Evolutionary conservation across 805 yeast species (phyloP).

Genomic region (Blastobotrys muscicola): DNA sequence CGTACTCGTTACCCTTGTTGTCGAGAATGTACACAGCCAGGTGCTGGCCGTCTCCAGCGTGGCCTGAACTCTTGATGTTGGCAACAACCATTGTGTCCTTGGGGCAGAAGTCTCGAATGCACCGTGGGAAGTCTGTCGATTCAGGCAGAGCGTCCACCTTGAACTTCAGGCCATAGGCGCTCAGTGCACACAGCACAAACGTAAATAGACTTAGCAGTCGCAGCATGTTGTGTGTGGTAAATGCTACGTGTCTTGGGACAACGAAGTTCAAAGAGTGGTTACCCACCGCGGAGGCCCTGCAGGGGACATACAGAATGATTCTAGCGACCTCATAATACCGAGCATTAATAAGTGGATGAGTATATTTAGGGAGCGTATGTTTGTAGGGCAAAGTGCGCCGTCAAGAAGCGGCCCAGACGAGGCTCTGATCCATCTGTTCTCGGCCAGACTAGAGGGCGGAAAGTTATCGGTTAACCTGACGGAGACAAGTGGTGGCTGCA

Average conservation of each 20-base stretch:
- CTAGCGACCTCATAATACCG: neutral
- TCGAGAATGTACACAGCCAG: slow-evolving; percentile 53
- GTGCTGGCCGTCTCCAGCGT: slow-evolving; percentile 77
- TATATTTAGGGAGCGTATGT: too few species aligned
- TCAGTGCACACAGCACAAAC: neutral
- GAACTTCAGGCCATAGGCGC: slow-evolving; percentile 23
- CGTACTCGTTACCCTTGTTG: slow-evolving; percentile 76
- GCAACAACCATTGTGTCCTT: slow-evolving; percentile 85
- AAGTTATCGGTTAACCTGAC: too few species aligned
- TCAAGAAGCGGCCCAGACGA: too few species aligned
- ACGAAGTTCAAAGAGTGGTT: neutral
- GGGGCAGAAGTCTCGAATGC: slow-evolving; percentile 85
- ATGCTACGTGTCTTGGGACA: neutral
- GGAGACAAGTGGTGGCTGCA: too few species aligned
- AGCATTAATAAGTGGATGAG: too few species aligned
- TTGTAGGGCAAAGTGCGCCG: too few species aligned
- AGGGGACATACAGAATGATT: neutral
- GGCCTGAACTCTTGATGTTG: slow-evolving; percentile 64
- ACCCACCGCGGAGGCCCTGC: neutral
- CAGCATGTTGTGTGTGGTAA: neutral
- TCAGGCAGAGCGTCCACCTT: slow-evolving; percentile 24
- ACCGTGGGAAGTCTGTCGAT: slow-evolving; percentile 42
- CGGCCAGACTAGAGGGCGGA: too few species aligned
- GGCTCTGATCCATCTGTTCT: too few species aligned
- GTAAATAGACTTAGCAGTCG: neutral